Conservation (phyloP, 495 filamentous ascomycete species). For the Poronia punctata region DNA sequence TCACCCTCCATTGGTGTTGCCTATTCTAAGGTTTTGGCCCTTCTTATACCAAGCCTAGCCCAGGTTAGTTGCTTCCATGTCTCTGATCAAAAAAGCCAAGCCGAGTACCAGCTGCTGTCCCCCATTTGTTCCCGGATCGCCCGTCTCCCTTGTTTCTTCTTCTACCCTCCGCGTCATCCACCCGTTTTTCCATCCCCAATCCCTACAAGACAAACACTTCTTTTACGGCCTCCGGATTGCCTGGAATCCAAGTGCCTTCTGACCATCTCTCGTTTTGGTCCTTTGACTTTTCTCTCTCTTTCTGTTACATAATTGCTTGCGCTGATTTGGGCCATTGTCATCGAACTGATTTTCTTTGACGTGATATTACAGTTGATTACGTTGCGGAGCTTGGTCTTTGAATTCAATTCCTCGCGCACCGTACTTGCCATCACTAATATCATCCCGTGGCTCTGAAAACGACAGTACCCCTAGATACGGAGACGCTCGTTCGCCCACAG, state of each 20-base stretch:
- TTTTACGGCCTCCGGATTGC: not conserved
- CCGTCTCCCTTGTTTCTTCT: too few relatives aligned
- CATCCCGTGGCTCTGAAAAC: not conserved
- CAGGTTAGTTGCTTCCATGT: not conserved
- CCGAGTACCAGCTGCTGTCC: too few relatives aligned
- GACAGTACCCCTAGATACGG: not conserved
- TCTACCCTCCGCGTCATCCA: too few relatives aligned
- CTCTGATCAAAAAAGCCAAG: not conserved
- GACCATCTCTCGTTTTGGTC: constrained; percentile 10
- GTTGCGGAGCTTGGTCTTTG: not conserved
- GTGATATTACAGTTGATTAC: not conserved
- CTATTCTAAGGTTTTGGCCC: not conserved
- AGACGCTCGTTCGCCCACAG: not conserved
- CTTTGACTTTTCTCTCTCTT: not conserved
- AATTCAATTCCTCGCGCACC: not conserved
- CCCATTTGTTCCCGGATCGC: too few relatives aligned
- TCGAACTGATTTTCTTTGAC: not conserved
- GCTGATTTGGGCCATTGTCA: not conserved
- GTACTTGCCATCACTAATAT: not conserved
- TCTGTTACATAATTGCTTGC: not conserved
- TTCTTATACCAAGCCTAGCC: not conserved
- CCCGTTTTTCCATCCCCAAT: not conserved
- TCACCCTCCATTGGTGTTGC: too few relatives aligned
- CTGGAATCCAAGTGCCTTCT: not conserved
- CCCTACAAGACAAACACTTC: constrained; percentile 1